phyloP scores from a whole-genome alignment of 257 asterid species.

The Anisodus tanguticus region DNA sequence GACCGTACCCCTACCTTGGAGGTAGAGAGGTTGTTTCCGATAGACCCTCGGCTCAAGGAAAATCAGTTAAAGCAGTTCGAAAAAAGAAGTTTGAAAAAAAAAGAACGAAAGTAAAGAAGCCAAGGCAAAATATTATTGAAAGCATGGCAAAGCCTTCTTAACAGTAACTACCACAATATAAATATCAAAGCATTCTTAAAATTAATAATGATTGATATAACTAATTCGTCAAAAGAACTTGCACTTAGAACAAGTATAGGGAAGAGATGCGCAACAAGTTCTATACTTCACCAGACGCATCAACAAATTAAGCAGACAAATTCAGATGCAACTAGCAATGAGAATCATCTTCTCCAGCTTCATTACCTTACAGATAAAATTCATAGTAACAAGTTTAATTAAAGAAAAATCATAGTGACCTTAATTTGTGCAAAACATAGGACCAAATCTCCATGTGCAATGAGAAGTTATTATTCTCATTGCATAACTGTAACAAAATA shows the following conservation, averaged over 20 bases:
- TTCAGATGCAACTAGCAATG: not conserved
- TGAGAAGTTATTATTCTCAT: slow-evolving; percentile 10
- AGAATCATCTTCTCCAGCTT: slow-evolving; percentile 1
- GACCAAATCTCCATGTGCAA: not conserved
- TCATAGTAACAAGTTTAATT: too few relatives aligned
- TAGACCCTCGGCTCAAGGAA: too few relatives aligned
- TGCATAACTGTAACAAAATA: not conserved
- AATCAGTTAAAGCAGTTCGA: too few relatives aligned
- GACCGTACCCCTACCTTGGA: too few relatives aligned
- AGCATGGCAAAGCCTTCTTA: too few relatives aligned
- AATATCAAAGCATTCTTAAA: too few relatives aligned
- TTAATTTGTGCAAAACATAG: not conserved
- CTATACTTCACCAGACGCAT: not conserved
- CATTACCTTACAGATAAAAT: not conserved
- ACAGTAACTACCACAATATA: too few relatives aligned
- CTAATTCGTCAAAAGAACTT: slow-evolving; percentile 24
- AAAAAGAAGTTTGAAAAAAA: too few relatives aligned
- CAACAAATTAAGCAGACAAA: slow-evolving; percentile 17
- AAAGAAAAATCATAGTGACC: not conserved
- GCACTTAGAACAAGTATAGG: not conserved
- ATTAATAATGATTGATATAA: not conserved
- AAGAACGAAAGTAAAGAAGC: too few relatives aligned
- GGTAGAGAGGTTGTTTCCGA: too few relatives aligned
- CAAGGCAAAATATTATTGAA: too few relatives aligned
- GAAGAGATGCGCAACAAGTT: not conserved